phyloP scores from a whole-genome alignment of 257 asterid genomes.

The Henckelia pumila region DNA sequence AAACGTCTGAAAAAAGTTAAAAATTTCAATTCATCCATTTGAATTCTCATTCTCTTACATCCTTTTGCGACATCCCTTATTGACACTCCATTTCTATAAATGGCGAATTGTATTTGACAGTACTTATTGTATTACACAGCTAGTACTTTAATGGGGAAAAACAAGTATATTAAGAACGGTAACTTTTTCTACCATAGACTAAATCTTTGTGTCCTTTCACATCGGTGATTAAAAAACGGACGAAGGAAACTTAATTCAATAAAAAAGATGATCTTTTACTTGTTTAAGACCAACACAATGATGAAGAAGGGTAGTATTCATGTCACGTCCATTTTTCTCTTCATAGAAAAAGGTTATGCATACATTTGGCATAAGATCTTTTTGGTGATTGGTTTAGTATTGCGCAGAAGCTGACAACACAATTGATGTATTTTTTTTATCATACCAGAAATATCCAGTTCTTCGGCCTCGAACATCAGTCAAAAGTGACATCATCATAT shows the following conservation, averaged over 20 bases:
- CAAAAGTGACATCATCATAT: conserved; percentile 72
- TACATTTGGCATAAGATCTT: background rate
- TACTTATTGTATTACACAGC: too few species aligned
- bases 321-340: too few species aligned
- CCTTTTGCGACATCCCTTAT: too few species aligned
- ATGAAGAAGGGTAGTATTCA: background rate
- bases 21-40: too few species aligned
- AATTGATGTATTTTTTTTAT: conserved; percentile 9
- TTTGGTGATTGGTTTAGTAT: conserved; percentile 7
- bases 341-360: too few species aligned
- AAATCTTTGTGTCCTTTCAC: background rate
- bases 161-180: too few species aligned
- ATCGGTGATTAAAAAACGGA: background rate
- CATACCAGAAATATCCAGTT: conserved; percentile 81
- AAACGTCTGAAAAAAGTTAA: too few species aligned
- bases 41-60: too few species aligned
- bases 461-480: conserved; percentile 80
- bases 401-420: conserved; percentile 9
- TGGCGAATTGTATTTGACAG: too few species aligned
- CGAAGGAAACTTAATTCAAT: background rate
- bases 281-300: background rate
- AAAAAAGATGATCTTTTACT: too few species aligned
- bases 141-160: too few species aligned
- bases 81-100: too few species aligned
- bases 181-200: background rate